Base-by-base conservation (phyloP, 345 rosid genomes). In the Sonneratia caseolaris region DNA sequence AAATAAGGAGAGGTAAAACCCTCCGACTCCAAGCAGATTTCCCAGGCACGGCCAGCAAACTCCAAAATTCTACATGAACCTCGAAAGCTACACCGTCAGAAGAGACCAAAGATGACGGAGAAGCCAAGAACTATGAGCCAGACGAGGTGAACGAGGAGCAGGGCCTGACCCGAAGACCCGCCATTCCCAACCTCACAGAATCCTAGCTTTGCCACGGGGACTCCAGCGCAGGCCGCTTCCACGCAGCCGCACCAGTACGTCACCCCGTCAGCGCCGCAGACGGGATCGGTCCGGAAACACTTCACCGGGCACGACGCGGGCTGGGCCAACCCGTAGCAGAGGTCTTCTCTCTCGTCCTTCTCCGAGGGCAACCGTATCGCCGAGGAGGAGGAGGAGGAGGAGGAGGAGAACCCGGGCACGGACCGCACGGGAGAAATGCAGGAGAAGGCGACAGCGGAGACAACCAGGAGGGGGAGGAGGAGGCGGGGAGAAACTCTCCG, bases 191-290 rank as follows among this genome's bases (percentile, higher is more conserved):
- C 73, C 74, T 89, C 96, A 62, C 99, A 95, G 76, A 82, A 86
- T 24, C 98, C 98, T 56, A 70, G 70, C 77, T 90, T 92, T 1
- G 82, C 84, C 5, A 90, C 98, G 24, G 77, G 64, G 77, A 81
- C 84, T 2, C 96, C 94, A 6, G 82, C 79, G 38, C 99, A 95
- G 55, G 71, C 68, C 9, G 99, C 99, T 62, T 95, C 94, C 7
- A 84, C 72, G 74, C 99, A 90, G 40, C 99, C 99, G 71, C 99
- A 95, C 99, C 99, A 95, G 78, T 95, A 95, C 55, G 97, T 95
- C 71, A 88, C 88, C 40, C 96, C 89, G 74, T 92, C 84, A 37
- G 76, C 87, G 11, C 98, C 98, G 53, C 99, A 95, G 24, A 92
- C 98, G 22, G 98, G 99, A 64, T 92, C 92, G 10, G 91, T 78